Conservation (phyloP, 306 rosid species). For the Phaseolus lunatus region DNA sequence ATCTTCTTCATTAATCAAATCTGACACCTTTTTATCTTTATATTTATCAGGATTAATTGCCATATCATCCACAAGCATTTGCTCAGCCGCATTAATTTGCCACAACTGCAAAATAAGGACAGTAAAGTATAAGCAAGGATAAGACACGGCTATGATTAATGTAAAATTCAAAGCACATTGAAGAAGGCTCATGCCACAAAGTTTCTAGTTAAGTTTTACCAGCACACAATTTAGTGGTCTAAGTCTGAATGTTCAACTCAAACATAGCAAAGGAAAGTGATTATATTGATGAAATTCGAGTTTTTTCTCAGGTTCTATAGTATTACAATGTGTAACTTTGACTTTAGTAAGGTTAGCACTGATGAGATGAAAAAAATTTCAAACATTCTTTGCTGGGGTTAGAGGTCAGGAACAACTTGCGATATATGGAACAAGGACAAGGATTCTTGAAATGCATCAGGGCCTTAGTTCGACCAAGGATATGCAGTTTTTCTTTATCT, state of each 20-base stretch:
- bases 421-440: background rate
- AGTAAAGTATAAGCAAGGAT: conserved; percentile 30
- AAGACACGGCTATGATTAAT: conserved; percentile 19
- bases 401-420: background rate
- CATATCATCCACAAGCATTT: conserved; percentile 84
- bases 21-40: conserved; percentile 72
- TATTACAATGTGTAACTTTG: background rate
- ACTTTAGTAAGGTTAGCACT: background rate
- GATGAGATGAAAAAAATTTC: background rate
- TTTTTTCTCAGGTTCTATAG: background rate
- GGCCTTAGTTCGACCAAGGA: background rate
- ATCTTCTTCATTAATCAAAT: conserved; percentile 73
- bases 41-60: conserved; percentile 84
- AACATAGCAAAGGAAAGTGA: background rate
- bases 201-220: background rate
- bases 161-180: conserved; percentile 10
- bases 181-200: conserved; percentile 13
- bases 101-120: conserved; percentile 73
- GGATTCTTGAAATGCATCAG: background rate
- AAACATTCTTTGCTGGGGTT: background rate
- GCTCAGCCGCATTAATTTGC: conserved; percentile 95
- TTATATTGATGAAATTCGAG: background rate
- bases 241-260: background rate
- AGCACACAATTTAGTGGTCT: no score
- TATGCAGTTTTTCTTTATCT: background rate